These are phyloP conservation scores for Salix suchowensis DNA, from an alignment of 345 rosid genomes.

Conservation along the genomic window DNA sequence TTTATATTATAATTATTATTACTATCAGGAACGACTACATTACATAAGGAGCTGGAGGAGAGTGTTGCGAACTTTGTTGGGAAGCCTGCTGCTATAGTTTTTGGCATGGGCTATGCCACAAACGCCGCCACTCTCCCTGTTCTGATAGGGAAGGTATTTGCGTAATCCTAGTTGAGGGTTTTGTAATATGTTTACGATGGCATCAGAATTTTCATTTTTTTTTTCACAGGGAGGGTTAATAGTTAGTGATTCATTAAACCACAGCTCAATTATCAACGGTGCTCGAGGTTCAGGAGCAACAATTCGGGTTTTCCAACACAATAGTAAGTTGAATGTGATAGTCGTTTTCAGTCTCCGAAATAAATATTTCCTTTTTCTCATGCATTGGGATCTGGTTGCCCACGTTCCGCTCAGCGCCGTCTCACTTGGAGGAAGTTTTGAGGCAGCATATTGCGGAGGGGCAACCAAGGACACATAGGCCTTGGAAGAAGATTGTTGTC, in stretches of 20 bases:
- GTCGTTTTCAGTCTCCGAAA: neutral
- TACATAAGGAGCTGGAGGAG: constrained; percentile 81
- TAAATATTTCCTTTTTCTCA: neutral
- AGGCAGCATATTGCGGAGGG: constrained; percentile 94
- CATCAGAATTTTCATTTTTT: neutral
- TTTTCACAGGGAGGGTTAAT: constrained; percentile 73
- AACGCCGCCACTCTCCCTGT: constrained; percentile 89
- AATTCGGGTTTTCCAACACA: constrained; percentile 90
- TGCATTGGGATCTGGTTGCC: neutral
- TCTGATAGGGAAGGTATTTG: constrained; percentile 70
- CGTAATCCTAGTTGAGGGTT: neutral
- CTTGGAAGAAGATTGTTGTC: constrained; percentile 92
- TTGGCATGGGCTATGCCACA: constrained; percentile 89
- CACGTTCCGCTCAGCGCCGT: constrained; percentile 52
- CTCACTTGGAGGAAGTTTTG: constrained; percentile 88
- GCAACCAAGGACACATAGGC: constrained; percentile 87
- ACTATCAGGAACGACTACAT: constrained; percentile 56
- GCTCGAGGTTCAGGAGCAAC: constrained; percentile 98
- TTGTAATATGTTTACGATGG: neutral
- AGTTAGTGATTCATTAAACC: constrained; percentile 92
- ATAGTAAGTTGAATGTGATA: constrained; percentile 47
- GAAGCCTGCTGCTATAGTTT: constrained; percentile 82
- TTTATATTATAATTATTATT: no score
- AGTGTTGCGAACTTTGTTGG: constrained; percentile 81
- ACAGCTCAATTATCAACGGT: constrained; percentile 89